phyloP scores from a whole-genome alignment of 2,329 filamentous ascomycete genomes.

The Paracoccidioides lutzii region DNA sequence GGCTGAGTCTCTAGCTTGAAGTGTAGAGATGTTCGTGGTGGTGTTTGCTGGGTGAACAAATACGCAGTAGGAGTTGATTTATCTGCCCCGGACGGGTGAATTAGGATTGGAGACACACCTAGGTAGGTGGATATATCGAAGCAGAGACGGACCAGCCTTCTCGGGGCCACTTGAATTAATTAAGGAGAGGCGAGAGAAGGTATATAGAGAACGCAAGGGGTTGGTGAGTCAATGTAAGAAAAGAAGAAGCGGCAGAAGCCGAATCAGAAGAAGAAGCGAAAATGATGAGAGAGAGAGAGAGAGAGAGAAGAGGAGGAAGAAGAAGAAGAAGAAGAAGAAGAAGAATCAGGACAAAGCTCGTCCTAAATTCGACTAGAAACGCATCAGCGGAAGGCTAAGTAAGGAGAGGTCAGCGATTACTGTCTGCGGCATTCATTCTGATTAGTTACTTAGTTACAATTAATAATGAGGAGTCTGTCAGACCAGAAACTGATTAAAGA shows the following conservation, averaged over 20 bases:
- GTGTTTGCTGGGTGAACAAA: not conserved
- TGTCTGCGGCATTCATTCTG: not conserved
- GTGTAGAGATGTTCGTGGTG: not conserved
- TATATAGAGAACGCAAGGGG: not conserved
- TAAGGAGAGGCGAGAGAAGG: constrained; percentile 1
- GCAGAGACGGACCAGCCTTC: constrained; percentile 5
- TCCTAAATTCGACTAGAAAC: not conserved
- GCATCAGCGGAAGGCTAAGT: not conserved
- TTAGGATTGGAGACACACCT: not conserved
- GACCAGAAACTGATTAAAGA: not conserved
- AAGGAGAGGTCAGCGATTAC: not conserved
- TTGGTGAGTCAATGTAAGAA: not conserved
- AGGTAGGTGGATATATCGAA: not conserved
- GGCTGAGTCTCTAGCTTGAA: not conserved
- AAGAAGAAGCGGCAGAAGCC: not conserved
- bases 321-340: not conserved
- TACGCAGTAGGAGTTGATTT: not conserved
- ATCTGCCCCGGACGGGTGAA: not conserved
- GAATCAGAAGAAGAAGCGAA: not conserved
- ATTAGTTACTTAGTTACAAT: not conserved
- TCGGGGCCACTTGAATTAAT: not conserved
- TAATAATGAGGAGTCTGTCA: not conserved
- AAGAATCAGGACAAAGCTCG: not conserved
- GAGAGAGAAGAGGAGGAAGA: not conserved
- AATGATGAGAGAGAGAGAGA: constrained; percentile 1